phyloP scores from a whole-genome alignment of 176 grass and related monocot species.

The Bothriochloa decipiens region DNA sequence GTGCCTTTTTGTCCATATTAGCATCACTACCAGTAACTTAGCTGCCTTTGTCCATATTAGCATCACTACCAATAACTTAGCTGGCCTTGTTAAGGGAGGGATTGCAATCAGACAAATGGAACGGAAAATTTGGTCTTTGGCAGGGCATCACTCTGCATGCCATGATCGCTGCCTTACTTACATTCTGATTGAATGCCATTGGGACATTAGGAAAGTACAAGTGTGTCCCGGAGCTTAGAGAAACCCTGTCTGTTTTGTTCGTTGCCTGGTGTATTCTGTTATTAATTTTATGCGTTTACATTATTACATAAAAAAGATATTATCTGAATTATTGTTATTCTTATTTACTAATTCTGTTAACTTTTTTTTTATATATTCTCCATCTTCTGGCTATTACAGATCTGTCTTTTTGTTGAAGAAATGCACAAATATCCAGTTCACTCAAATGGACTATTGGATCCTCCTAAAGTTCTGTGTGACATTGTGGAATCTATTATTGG shows the following conservation, averaged over 20 bases:
- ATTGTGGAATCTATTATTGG: conserved; percentile 77
- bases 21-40: too few species aligned
- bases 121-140: neutral
- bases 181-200: neutral
- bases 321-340: too few species aligned
- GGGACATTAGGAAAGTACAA: neutral
- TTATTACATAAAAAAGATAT: too few species aligned
- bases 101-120: neutral
- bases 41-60: neutral
- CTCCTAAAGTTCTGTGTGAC: conserved; percentile 67
- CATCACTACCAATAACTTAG: neutral
- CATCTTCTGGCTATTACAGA: conserved; percentile 44
- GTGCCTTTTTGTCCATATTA: too few species aligned
- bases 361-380: conserved; percentile 22
- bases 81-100: neutral
- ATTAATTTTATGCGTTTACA: too few species aligned
- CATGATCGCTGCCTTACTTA: neutral
- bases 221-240: neutral
- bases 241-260: neutral
- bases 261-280: too few species aligned
- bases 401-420: conserved; percentile 57
- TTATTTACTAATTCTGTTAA: too few species aligned
- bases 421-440: conserved; percentile 57
- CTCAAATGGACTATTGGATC: conserved; percentile 68
- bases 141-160: neutral